Evolutionary conservation across 208 protist genomes (phyloP).

Genomic region (Hexamita inflata): DNA sequence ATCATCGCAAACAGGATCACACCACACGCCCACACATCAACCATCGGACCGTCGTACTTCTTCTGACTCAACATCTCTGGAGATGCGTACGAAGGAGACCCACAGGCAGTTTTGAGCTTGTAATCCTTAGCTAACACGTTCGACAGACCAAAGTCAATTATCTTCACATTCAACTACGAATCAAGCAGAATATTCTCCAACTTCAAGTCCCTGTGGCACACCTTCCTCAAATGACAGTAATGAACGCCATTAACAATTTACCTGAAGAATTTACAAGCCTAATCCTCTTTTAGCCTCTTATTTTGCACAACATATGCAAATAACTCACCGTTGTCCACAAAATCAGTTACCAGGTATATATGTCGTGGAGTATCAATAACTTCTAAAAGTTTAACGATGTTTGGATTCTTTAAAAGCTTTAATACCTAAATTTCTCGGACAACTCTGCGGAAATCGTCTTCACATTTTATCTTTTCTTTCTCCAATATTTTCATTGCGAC

Average conservation of each 20-base stretch:
- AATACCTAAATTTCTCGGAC: slow-evolving; percentile 59
- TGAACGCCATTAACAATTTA: slow-evolving; percentile 55
- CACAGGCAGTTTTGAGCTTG: slow-evolving; percentile 64
- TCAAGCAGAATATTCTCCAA: slow-evolving; percentile 74
- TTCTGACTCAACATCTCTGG: slow-evolving; percentile 70
- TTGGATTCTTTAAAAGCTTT: slow-evolving; percentile 58
- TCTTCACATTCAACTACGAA: slow-evolving; percentile 50
- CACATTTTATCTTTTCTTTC: slow-evolving; percentile 50
- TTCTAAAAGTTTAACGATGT: slow-evolving; percentile 57
- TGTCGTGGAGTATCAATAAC: slow-evolving; percentile 53
- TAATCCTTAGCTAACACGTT: slow-evolving; percentile 70
- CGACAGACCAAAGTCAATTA: slow-evolving; percentile 78
- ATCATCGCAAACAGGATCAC: slow-evolving; percentile 75
- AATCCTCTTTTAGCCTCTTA: slow-evolving; percentile 50
- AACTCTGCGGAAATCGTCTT: slow-evolving; percentile 40
- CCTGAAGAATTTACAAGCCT: slow-evolving; percentile 53
- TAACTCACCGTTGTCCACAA: slow-evolving; percentile 59
- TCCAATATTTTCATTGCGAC: slow-evolving; percentile 62
- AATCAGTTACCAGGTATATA: slow-evolving; percentile 54
- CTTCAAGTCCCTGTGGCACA: slow-evolving; percentile 74
- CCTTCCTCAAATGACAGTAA: slow-evolving; percentile 53
- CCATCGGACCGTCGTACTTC: slow-evolving; percentile 67
- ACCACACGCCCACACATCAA: slow-evolving; percentile 76
- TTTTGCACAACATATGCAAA: slow-evolving; percentile 56
- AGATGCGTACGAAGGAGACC: slow-evolving; percentile 74